These are phyloP conservation scores for Fusarium sp. DNA, from an alignment of 2,329 filamentous ascomycete genomes.

Conservation along the genomic window DNA sequence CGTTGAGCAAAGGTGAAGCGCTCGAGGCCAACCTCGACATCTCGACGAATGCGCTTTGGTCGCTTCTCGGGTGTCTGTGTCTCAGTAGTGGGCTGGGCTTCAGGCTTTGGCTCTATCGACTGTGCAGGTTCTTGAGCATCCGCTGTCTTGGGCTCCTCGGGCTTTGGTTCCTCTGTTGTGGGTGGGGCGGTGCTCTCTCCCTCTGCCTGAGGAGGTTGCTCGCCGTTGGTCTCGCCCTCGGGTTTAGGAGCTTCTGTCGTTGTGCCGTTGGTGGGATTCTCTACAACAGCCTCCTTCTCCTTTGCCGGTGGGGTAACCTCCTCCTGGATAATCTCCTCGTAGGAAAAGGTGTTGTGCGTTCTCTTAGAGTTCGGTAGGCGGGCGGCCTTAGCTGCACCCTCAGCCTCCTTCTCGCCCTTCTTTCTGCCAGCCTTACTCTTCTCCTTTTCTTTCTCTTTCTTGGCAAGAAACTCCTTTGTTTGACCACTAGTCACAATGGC, in stretches of 20 bases:
- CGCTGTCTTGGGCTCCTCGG: conserved; percentile 47
- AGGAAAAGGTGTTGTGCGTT: conserved; percentile 76
- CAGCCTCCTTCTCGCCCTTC: conserved; percentile 67
- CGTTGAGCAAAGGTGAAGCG: conserved; percentile 77
- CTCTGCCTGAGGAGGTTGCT: conserved; percentile 23
- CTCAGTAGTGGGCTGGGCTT: conserved; percentile 42
- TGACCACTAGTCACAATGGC: conserved; percentile 85
- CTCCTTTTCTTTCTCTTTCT: conserved; percentile 82
- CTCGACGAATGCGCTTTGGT: conserved; percentile 69
- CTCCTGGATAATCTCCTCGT: conserved; percentile 74
- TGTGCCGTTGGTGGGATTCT: conserved; percentile 32
- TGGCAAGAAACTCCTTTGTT: conserved; percentile 83
- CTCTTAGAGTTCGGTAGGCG: conserved; percentile 80
- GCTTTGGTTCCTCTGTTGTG: conserved; percentile 3
- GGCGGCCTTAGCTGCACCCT: conserved; percentile 65
- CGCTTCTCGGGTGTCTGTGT: conserved; percentile 58
- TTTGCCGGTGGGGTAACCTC: conserved; percentile 56
- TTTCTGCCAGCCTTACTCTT: conserved; percentile 68
- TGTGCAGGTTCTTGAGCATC: conserved; percentile 42
- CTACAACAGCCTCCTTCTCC: conserved; percentile 46
- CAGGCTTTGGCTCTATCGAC: conserved; percentile 39
- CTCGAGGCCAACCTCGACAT: conserved; percentile 83
- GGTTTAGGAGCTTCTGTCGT: conserved; percentile 30
- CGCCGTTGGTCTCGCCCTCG: conserved; percentile 30
- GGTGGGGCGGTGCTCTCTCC: conserved; percentile 12